Evolutionary conservation across 176 grass and related monocot species (phyloP), one percentile per base, ranked within the genome.

Genomic region (Elymus sibiricus): DNA sequence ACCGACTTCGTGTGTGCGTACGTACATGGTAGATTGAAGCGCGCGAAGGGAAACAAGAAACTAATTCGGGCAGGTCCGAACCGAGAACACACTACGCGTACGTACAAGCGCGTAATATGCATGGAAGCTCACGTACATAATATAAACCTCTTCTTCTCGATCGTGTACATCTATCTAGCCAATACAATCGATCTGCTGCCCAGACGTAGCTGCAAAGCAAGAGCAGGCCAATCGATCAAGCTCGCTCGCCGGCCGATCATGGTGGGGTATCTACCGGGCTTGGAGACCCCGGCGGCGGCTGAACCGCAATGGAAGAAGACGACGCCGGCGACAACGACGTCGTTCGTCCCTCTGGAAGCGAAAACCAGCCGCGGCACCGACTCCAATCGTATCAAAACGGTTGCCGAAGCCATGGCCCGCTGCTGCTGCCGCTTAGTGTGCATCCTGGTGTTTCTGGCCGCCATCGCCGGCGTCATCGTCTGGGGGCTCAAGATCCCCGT

Each of bases 391-490:
- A 44, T 44, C 42, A 46, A 0, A 46, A 0, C 43, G 12, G 1
- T 46, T 4, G 43, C 1, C 43, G 0, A 46, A 46, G 1, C 0
- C 43, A 46, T 46, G 43, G 1, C 43, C 13, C 43, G 0, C 43
- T 46, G 43, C 43, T 2, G n/a, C 11, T 0, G 0, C 0, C n/a
- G 0, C n/a, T 11, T 26, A 27, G 0, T 26, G 10, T n/a, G 60
- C 24, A 2, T 27, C 11, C 24, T 63, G 0, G 43, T 0, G 43
- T 0, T 5, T 14, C 43, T 46, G 12, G 43, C 43, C 43, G 0
- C 0, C 4, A 46, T 46, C 43, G 43, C 11, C 43, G 43, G 43
- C 43, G 0, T 14, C 0, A 46, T 46, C 12, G 43, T 46, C 43
- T 46, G 0, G 43, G 60, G 60, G 9, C 60, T 24, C 10, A 13